A percentile compares a stretch with the other conserved stretches of the same genome.
Evolutionary conservation across 140 eudicot species (phyloP).

Genomic region (Stevia rebaudiana): DNA sequence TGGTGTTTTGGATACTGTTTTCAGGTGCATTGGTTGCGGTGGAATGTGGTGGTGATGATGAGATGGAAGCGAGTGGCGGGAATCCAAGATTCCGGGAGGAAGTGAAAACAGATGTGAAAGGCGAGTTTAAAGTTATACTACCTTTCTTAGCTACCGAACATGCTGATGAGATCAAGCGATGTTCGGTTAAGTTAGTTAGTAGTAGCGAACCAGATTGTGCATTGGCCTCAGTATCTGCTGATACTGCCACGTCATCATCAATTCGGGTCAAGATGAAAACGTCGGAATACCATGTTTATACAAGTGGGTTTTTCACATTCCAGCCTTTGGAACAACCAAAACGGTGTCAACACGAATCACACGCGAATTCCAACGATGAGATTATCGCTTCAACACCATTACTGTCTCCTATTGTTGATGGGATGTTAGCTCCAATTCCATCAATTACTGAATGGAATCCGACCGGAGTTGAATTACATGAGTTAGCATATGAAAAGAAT

Average conservation of each 20-base stretch:
- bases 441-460: not conserved
- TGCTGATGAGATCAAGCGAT: constrained; percentile 42
- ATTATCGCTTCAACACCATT: constrained; percentile 6
- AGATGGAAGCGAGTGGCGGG: not conserved
- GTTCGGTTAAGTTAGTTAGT: constrained; percentile 54
- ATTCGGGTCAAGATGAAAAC: constrained; percentile 48
- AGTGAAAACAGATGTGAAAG: constrained; percentile 58
- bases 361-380: constrained; percentile 17
- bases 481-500: constrained; percentile 2
- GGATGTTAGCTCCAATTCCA: constrained; percentile 15
- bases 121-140: constrained; percentile 54
- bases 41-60: constrained; percentile 44
- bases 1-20: constrained; percentile 8
- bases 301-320: constrained; percentile 73
- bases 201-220: constrained; percentile 64
- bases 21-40: constrained; percentile 76
- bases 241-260: constrained; percentile 39
- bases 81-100: constrained; percentile 35
- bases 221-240: constrained; percentile 44
- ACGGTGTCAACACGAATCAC: constrained; percentile 35
- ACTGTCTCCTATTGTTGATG: constrained; percentile 15
- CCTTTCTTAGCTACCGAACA: constrained; percentile 53
- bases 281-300: constrained; percentile 45
- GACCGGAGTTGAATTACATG: not conserved
- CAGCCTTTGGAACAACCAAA: constrained; percentile 37